Percentiles rank a stretch among this genome's conserved stretches.
Conservation (phyloP, 306 rosid species). For the Corylus americana region DNA sequence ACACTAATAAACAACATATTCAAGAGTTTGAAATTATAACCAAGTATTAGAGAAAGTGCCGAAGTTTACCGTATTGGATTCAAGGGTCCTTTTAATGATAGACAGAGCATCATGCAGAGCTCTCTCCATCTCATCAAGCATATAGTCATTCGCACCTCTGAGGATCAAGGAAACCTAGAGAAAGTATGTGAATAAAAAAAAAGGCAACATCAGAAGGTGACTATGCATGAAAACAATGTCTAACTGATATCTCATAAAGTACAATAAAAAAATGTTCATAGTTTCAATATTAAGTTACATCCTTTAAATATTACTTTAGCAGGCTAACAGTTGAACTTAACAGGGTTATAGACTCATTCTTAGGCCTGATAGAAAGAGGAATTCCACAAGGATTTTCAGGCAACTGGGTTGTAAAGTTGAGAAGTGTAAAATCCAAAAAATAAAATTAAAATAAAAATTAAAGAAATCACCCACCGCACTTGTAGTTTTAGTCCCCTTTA, state of each 20-base stretch:
- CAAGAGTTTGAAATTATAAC: neutral
- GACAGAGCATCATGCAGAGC: constrained; percentile 90
- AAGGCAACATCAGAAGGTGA: neutral
- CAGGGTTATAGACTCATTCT: neutral
- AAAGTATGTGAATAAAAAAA: constrained; percentile 6
- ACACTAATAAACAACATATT: neutral
- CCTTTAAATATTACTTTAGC: neutral
- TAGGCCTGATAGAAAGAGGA: neutral
- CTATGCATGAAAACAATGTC: constrained; percentile 18
- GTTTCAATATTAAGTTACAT: neutral
- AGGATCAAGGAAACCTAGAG: constrained; percentile 81
- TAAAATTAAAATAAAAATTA: neutral
- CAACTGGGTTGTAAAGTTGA: neutral
- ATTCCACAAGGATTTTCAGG: neutral
- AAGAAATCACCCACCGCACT: constrained; percentile 71
- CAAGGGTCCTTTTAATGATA: constrained; percentile 93
- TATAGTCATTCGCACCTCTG: constrained; percentile 95
- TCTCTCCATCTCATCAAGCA: constrained; percentile 99
- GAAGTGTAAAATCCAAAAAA: neutral
- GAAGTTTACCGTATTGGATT: constrained; percentile 75
- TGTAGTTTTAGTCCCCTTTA: constrained; percentile 84
- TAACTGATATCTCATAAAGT: neutral
- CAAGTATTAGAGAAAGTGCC: neutral
- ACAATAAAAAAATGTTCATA: neutral
- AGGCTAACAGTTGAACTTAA: neutral